Evolutionary conservation across 441 rosid genomes (phyloP), one percentile per base, ranked within the genome.

Genomic region (Sinapis alba): DNA sequence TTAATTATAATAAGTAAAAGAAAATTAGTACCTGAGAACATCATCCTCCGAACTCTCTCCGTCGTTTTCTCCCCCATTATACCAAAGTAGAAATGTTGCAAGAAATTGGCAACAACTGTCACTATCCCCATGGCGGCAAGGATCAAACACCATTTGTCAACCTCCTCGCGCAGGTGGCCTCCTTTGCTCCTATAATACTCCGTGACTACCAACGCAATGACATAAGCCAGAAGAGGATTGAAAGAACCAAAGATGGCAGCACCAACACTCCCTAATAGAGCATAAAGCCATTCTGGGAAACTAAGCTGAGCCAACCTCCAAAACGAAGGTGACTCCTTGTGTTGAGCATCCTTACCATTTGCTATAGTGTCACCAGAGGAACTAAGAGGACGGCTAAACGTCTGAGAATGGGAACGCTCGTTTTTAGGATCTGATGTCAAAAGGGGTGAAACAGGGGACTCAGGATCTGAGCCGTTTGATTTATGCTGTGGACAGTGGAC

Each of bases 11-110:
- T 16, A 21, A 30, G 13, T 57, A 34, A 62, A 34, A 68, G 27
- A 66, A 6, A 30, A 53, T n/a, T 18, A 72, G 63, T 81, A 96
- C 99, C 98, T 87, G 97, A 91, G 82, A 96, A 92, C 99, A 96
- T 96, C 99, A 96, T 93, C 81, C 99, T 82, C 59, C 99, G 89
- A 15, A 96, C 98, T 67, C 98, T 89, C 76, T 90, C 97, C 1
- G 99, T 96, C 96, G 93, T 90, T 76, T 96, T 91, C 87, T 96
- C 99, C 75, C 98, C 98, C 99, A 96, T 96, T 58, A 96, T 96
- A 63, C 99, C 97, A 71, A 96, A 93, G 84, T 91, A 96, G 82
- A 90, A 96, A 69, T 96, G 99, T 83, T 96, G 99, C 86, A 96
- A 83, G 77, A 93, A 90, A 74, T 96, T 91, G 75, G 99, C 97